Evolutionary conservation across 306 rosid species (phyloP), one percentile per base, ranked within the genome.

Genomic region (Senna tora): DNA sequence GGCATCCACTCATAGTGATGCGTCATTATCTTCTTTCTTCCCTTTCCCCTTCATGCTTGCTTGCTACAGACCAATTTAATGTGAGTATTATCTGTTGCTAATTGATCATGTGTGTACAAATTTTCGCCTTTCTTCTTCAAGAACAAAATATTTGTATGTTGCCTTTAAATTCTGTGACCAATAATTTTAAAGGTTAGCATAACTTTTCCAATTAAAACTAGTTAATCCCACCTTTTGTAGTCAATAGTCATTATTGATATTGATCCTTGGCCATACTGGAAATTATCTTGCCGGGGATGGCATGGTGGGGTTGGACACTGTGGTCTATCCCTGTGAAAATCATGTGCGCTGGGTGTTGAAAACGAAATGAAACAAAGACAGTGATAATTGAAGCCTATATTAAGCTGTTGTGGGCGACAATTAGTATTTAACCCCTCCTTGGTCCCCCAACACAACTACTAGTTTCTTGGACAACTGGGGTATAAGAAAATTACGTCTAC

Each of bases 401-500:
- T 76, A 53, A 53, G 34, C 28, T 73, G 64, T 47, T 49, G n/a
- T 30, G 50, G 49, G 67, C 13, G 72, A 81, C 72, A 60, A 72
- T 25, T 52, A 57, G 77, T 54, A 62, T 63, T 67, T 73, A 28
- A 56, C 43, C 46, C 46, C 49, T 34, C 49, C 5, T 1, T 69
- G 79, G 75, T 64, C 79, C 84, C 84, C 79, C 69, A 62, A 73
- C 56, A 62, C 45, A 6, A 59, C 39, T 43, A 65, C 67, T 11
- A 65, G 56, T 15, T 55, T 69, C 47, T 19, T 15, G 4, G 42
- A 55, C 17, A 10, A 41, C n/a, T 15, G 46, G 41, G 19, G 42
- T 1, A 16, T 41, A 49, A 13, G 46, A 76, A 34, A 34, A 50
- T 57, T 28, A 71, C 15, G 32, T 43, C 0, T 62, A 22, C 41